Evolutionary conservation across 371 early-diverging fungal genomes (phyloP), one percentile per base, ranked within the genome.

Genomic region (Capniomyces stellatus): DNA sequence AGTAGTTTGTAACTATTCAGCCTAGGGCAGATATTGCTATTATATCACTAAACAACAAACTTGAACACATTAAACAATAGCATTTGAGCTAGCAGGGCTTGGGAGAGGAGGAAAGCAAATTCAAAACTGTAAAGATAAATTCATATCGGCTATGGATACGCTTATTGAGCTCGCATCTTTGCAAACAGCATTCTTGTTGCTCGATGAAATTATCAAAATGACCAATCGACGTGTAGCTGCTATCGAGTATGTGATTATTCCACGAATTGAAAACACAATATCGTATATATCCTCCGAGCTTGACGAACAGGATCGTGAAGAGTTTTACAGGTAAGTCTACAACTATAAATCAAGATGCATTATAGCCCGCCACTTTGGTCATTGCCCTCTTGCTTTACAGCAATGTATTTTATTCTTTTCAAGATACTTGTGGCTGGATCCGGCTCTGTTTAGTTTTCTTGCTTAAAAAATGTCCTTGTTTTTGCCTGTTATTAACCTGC

Each of bases 181-280:
- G 51, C 97, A 96, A 75, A 91, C 88, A 10, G 89, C 89, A 2
- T 98, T 98, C 72, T 87, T 91, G 15, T 88, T 95, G 46, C 71
- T 99, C 57, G 98, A 99, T 62, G 91, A 97, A 69, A 94, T 98
- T 54, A 92, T 99, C 72, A 92, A 93, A 75, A 70, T 89, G 35
- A 99, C 99, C 2, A 99, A 99, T 71, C 87, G 99, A 52, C 82
- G 99, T 65, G 98, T 99, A 23, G 99, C 98, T 68, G 98, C 99
- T 10, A 92, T 99, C 62, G 99, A 99, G 67, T 88, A 91, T 67
- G 90, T 96, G 40, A 89, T 99, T 60, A 98, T 99, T 56, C 99
- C 99, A 31, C 83, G 85, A 53, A 81, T 94, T 54, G 95, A 98
- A 63, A 99, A 97, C 74, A 99, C 99, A 44, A 92, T 98, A 64